Evolutionary conservation across 306 rosid genomes (phyloP).

Genomic region (Vigna hirtella): DNA sequence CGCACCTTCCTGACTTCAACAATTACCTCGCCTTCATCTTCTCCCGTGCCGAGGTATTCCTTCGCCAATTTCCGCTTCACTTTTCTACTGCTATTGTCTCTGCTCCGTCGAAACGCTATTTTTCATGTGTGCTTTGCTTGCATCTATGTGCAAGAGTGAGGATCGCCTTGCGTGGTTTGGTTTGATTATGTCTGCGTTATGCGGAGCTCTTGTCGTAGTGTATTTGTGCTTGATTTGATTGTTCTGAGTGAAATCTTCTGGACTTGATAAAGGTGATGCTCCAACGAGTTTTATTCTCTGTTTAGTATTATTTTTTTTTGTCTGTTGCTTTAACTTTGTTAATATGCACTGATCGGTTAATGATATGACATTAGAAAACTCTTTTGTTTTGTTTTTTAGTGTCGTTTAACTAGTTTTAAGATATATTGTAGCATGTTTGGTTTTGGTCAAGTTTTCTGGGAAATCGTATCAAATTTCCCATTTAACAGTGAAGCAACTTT

Average conservation of each 20-base stretch:
- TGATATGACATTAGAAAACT: background rate
- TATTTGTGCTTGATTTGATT: constrained; percentile 34
- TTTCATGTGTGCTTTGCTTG: background rate
- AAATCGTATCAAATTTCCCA: background rate
- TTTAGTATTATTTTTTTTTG: background rate
- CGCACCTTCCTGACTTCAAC: constrained; percentile 94
- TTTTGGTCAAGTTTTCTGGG: background rate
- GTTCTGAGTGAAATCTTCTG: constrained; percentile 29
- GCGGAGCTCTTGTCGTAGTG: background rate
- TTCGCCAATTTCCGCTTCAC: background rate
- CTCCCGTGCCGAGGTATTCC: constrained; percentile 82
- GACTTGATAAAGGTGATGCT: constrained; percentile 3
- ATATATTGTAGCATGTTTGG: background rate
- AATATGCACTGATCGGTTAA: background rate
- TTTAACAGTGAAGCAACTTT: background rate
- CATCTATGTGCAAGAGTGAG: background rate
- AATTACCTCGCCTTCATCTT: constrained; percentile 92
- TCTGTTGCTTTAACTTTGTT: constrained; percentile 1
- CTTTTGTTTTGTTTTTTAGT: background rate
- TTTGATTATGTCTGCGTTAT: constrained; percentile 3
- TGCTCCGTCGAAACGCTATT: background rate
- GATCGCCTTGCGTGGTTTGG: background rate
- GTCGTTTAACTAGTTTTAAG: background rate
- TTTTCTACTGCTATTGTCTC: background rate
- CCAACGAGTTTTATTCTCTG: background rate